Percentiles rank a stretch among this genome's conserved stretches.
These are phyloP conservation scores for Acacia crassicarpa DNA, from an alignment of 306 rosid species.

Conservation along the genomic window DNA sequence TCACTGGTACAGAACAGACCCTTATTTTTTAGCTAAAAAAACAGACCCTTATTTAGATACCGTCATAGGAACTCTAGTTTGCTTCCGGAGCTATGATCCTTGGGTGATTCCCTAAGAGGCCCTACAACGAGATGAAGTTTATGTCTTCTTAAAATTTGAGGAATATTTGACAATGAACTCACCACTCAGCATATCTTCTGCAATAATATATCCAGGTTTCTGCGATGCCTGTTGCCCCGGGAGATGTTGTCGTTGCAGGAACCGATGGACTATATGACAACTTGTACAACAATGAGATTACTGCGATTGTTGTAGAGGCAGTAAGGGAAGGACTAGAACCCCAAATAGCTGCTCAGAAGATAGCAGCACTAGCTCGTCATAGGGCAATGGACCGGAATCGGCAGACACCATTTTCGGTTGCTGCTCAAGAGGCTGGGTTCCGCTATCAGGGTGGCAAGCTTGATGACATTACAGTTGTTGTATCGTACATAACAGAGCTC, in stretches of 20 bases:
- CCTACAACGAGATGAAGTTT: background rate
- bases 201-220: slow-evolving; percentile 50
- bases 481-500: slow-evolving; percentile 62
- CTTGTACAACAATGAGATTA: slow-evolving; percentile 65
- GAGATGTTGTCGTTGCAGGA: slow-evolving; percentile 82
- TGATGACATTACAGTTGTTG: slow-evolving; percentile 85
- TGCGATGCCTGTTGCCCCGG: slow-evolving; percentile 56
- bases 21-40: too few species aligned
- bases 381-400: slow-evolving; percentile 66
- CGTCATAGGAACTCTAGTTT: background rate
- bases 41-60: background rate
- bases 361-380: slow-evolving; percentile 83
- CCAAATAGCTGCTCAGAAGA: slow-evolving; percentile 74
- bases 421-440: slow-evolving; percentile 88
- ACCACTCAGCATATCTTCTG: background rate
- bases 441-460: slow-evolving; percentile 87
- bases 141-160: background rate
- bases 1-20: slow-evolving; percentile 3
- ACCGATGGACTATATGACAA: slow-evolving; percentile 94
- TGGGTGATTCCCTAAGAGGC: slow-evolving; percentile 1
- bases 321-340: slow-evolving; percentile 69
- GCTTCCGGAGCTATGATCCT: background rate
- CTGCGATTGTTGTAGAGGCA: slow-evolving; percentile 61
- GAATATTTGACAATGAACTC: slow-evolving; percentile 10
- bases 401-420: slow-evolving; percentile 80